These are phyloP conservation scores for Gossypium herbaceum DNA, from an alignment of 345 rosid species.

Conservation along the genomic window DNA sequence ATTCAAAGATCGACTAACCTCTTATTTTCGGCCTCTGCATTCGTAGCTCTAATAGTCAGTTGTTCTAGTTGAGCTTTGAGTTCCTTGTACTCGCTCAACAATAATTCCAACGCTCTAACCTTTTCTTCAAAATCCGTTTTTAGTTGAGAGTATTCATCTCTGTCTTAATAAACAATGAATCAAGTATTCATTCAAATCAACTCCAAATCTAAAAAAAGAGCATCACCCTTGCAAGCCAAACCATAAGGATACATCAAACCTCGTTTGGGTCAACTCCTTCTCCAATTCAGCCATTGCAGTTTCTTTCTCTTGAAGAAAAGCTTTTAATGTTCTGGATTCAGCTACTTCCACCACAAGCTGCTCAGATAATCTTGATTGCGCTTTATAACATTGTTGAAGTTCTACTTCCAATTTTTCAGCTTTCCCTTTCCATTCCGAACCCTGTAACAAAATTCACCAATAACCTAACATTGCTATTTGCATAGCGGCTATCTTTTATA, in stretches of 20 bases:
- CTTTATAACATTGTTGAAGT: conserved; percentile 90
- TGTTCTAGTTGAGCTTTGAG: conserved; percentile 59
- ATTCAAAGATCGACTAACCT: conserved; percentile 91
- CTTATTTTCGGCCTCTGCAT: conserved; percentile 82
- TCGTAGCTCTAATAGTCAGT: conserved; percentile 55
- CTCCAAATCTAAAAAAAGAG: background rate
- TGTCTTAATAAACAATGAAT: conserved; percentile 23
- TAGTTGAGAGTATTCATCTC: conserved; percentile 58
- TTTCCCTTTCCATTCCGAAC: conserved; percentile 96
- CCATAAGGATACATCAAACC: conserved; percentile 29
- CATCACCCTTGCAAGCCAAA: background rate
- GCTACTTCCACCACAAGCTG: conserved; percentile 88
- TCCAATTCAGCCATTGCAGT: conserved; percentile 41
- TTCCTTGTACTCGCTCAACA: conserved; percentile 54
- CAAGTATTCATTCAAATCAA: conserved; percentile 4
- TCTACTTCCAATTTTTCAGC: conserved; percentile 67
- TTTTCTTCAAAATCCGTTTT: conserved; percentile 63
- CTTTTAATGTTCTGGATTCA: conserved; percentile 65
- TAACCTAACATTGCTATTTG: background rate
- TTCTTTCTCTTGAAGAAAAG: conserved; percentile 66
- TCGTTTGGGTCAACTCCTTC: conserved; percentile 42
- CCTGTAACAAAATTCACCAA: conserved; percentile 36
- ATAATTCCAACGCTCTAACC: conserved; percentile 54
- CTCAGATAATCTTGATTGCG: conserved; percentile 80
- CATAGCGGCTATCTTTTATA: background rate